Percentiles rank a stretch among this genome's conserved stretches.
These are phyloP conservation scores for Triticum aestivum DNA, from an alignment of 176 grass and related monocot species.

Conservation along the genomic window DNA sequence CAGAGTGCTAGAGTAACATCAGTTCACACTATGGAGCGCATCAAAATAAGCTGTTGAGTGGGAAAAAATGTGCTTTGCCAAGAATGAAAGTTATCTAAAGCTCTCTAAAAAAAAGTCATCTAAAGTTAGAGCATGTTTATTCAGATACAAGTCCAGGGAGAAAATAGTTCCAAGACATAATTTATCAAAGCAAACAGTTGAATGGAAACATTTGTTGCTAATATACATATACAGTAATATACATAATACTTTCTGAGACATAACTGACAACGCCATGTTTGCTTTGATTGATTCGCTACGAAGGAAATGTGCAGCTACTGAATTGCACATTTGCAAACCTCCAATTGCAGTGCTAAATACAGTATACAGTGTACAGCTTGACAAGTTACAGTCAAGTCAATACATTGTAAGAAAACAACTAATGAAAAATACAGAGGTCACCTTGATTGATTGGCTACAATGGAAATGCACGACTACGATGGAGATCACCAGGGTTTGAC, in stretches of 20 bases:
- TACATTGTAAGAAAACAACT: not conserved
- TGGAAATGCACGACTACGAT: not conserved
- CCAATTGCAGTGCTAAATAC: not conserved
- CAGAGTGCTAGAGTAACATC: not conserved
- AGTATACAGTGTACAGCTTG: not conserved
- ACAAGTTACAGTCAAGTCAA: not conserved
- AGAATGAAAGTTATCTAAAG: not conserved
- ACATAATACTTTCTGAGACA: not conserved
- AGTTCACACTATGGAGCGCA: constrained; percentile 7
- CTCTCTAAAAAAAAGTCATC: not conserved
- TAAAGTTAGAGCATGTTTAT: not conserved
- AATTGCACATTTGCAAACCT: not conserved
- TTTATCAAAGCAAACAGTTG: not conserved
- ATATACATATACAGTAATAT: too few relatives aligned
- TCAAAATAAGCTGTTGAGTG: not conserved
- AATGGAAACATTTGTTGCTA: not conserved
- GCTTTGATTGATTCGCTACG: not conserved
- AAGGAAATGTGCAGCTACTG: not conserved
- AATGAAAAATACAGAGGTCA: not conserved
- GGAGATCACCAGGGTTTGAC: not conserved
- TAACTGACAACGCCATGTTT: not conserved
- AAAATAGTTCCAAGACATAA: not conserved
- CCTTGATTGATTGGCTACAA: not conserved
- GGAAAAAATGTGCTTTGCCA: not conserved
- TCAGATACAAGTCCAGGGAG: not conserved